Evolutionary conservation across 768 basidiomycete genomes (phyloP), one percentile per base, ranked within the genome.

Genomic region (Lactarius indigo): DNA sequence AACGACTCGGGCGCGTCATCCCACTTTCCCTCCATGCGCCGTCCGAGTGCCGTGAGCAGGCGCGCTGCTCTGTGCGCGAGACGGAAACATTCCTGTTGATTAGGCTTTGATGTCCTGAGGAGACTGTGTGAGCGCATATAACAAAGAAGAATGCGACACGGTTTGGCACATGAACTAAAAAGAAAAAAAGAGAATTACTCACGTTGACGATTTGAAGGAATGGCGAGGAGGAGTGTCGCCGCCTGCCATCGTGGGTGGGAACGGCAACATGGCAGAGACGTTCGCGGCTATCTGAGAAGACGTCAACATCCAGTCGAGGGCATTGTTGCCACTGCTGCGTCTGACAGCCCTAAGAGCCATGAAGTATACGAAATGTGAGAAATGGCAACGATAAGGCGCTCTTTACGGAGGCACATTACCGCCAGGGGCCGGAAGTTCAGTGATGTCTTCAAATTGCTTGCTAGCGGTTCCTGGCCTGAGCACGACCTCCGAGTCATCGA

Each of bases 11-110:
- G 71, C 17, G 70, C 71, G 13, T 66, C 61, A 20, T 69, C 71
- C 71, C 71, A 72, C 60, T 66, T 72, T 39, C 71, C 71, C 33
- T 72, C 70, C 71, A 72, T 72, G 26, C 65, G 71, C 31, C n/a
- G 57, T n/a, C 65, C 70, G 0, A 72, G 28, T 20, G 62, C 64
- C 31, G 47, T 31, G 18, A 72, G 68, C 26, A 71, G 44, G n/a
- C 64, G 67, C 18, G 70, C 64, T 1, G 70, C 64, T 18, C 70
- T 54, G 15, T 69, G 65, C 5, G 71, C 70, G 6, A 72, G 65
- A 13, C 55, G 68, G 12, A 56, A 7, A 50, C 71, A 72, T 12
- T 66, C 71, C 23, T 66, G 59, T 52, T 71, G 70, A 47, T 71
- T 72, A n/a, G 39, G n/a, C 39, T 44, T 71, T 69, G 56, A 72